Evolutionary conservation across 1,284 basidiomycete genomes (phyloP).

Genomic region (Golubevia pallescens): DNA sequence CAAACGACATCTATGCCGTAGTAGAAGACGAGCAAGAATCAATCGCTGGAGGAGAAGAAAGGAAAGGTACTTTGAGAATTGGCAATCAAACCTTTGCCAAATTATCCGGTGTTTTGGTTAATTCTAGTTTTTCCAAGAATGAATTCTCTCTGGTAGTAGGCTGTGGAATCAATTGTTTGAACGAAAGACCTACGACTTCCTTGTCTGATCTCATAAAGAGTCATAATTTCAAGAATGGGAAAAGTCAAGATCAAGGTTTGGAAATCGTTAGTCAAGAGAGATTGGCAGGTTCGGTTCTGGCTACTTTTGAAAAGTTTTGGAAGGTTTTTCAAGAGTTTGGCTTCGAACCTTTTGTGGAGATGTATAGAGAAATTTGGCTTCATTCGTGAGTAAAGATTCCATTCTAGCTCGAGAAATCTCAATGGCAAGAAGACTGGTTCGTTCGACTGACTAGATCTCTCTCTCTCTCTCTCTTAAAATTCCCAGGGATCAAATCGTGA

Average conservation of each 20-base stretch:
- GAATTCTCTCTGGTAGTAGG: slow-evolving; percentile 81
- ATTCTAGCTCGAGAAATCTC: neutral
- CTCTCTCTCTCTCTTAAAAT: slow-evolving; percentile 1
- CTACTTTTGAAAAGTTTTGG: slow-evolving; percentile 83
- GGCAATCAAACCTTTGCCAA: slow-evolving; percentile 43
- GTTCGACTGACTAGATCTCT: neutral
- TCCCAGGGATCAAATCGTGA: slow-evolving; percentile 80
- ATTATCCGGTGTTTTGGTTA: slow-evolving; percentile 80
- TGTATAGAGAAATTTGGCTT: slow-evolving; percentile 80
- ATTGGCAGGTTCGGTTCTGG: slow-evolving; percentile 77
- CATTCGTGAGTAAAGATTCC: slow-evolving; percentile 75
- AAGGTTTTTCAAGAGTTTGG: slow-evolving; percentile 71
- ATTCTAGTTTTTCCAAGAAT: slow-evolving; percentile 78
- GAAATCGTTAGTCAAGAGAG: slow-evolving; percentile 73
- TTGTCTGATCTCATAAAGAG: slow-evolving; percentile 72
- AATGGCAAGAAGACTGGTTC: neutral
- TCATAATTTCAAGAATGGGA: slow-evolving; percentile 37
- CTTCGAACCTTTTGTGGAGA: slow-evolving; percentile 52
- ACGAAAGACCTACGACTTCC: slow-evolving; percentile 81
- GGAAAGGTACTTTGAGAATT: slow-evolving; percentile 66
- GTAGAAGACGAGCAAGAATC: slow-evolving; percentile 66
- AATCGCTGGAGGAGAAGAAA: slow-evolving; percentile 59
- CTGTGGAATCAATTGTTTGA: slow-evolving; percentile 87
- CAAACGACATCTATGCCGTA: slow-evolving; percentile 89
- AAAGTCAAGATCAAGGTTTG: slow-evolving; percentile 55